Evolutionary conservation across 768 basidiomycete species (phyloP), one percentile per base, ranked within the genome.

Genomic region (Kwoniella bestiolae): DNA sequence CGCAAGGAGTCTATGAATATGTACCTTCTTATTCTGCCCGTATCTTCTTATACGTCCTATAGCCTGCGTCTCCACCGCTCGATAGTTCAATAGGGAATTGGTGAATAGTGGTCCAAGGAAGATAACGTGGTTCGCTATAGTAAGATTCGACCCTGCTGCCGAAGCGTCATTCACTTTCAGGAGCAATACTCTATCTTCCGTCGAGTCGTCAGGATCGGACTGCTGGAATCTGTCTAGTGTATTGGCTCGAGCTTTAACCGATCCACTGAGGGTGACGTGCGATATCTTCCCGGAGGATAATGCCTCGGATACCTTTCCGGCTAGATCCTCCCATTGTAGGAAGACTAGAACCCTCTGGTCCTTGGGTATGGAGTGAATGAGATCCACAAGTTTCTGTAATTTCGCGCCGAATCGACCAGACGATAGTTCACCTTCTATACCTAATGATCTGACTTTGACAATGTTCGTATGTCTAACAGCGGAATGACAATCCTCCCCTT

Each of bases 301-400:
- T 0, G 92, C 91, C 67, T 92, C 90, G 7, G 88, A 87, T 31
- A 96, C 91, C 80, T 95, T 96, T 77, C 88, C 88, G 86, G 91
- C 92, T 64, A 97, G 85, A 82, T 96, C 94, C 5, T 87, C 89
- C 85, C 94, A 97, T 76, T 97, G 94, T n/a, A 95, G 91, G 82
- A 97, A 97, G 67, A 97, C 86, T 47, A 97, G 86, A 18, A 94
- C 86, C 7, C 91, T 88, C 72, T 96, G 92, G 23, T 88, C 83
- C 69, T 87, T 86, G 9, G 89, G 87, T 51, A 93, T 85, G 1
- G 88, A 90, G 66, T 86, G 86, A 72, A 97, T 90, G 57, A 96
- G 86, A 75, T 94, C 93, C 68, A 94, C 85, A 47, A 82, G 71
- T 55, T 73, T 71, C n/a, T 74, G 74, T 23, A 82, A 69, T 68